Conservation (phyloP, 345 rosid species). For the Hibiscus syriacus region DNA sequence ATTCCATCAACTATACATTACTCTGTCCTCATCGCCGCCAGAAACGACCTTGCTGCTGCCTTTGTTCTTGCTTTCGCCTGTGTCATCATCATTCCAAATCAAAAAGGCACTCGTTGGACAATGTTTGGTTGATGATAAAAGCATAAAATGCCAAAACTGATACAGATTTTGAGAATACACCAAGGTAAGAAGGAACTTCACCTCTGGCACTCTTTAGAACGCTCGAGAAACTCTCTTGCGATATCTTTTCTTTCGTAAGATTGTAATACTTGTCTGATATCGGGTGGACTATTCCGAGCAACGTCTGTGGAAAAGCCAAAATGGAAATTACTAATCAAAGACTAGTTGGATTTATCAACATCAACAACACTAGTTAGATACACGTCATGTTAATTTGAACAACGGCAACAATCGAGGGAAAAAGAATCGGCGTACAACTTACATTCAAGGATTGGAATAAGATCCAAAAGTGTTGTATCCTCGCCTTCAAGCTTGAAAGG, state of each 20-base stretch:
- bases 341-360: background rate
- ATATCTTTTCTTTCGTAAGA: slow-evolving; percentile 73
- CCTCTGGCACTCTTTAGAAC: slow-evolving; percentile 77
- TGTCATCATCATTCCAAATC: slow-evolving; percentile 12
- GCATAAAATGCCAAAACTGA: background rate
- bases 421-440: slow-evolving; percentile 16
- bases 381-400: background rate
- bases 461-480: slow-evolving; percentile 85
- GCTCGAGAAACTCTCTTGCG: slow-evolving; percentile 79
- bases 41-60: slow-evolving; percentile 44
- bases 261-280: slow-evolving; percentile 64
- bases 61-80: slow-evolving; percentile 86
- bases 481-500: slow-evolving; percentile 69
- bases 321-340: background rate
- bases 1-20: slow-evolving; percentile 10
- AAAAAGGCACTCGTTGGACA: background rate
- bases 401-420: background rate
- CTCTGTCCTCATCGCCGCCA: slow-evolving; percentile 43
- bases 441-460: slow-evolving; percentile 97
- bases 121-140: background rate
- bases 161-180: background rate
- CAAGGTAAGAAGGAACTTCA: slow-evolving; percentile 6
- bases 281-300: slow-evolving; percentile 75
- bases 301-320: slow-evolving; percentile 45
- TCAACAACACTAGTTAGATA: background rate